These are phyloP conservation scores for Euclidium syriacum DNA, from an alignment of 345 rosid genomes.

Conservation along the genomic window DNA sequence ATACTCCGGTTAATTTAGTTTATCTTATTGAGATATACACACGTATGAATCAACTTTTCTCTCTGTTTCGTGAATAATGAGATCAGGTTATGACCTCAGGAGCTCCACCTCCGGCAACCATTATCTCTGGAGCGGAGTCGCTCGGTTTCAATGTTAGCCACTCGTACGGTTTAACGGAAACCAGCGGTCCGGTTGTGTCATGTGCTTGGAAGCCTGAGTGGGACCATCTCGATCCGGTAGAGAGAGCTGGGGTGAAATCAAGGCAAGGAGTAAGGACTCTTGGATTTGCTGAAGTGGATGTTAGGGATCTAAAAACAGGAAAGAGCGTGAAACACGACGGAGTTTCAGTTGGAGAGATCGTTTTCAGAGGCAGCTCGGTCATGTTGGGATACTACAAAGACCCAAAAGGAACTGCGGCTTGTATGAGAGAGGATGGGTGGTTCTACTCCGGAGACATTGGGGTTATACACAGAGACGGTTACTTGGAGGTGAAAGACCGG, in stretches of 20 bases:
- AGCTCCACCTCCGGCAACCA: constrained; percentile 48
- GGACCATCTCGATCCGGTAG: constrained; percentile 35
- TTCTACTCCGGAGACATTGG: constrained; percentile 54
- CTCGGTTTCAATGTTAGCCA: constrained; percentile 52
- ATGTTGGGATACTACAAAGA: constrained; percentile 67
- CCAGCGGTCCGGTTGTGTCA: constrained; percentile 46
- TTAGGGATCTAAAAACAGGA: constrained; percentile 37
- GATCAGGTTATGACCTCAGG: constrained; percentile 46
- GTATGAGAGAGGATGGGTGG: constrained; percentile 52
- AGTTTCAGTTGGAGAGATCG: constrained; percentile 46
- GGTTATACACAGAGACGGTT: constrained; percentile 55
- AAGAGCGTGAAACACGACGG: constrained; percentile 49
- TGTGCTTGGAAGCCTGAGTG: constrained; percentile 56
- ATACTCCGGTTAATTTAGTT: not conserved
- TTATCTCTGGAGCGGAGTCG: constrained; percentile 40
- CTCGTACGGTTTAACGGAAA: constrained; percentile 60
- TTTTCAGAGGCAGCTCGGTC: constrained; percentile 43
- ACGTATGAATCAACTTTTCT: not conserved
- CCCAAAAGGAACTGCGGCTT: constrained; percentile 36
- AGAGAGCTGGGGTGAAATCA: constrained; percentile 44
- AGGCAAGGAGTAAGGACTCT: constrained; percentile 48
- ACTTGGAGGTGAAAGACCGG: constrained; percentile 56
- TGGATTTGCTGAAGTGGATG: constrained; percentile 41
- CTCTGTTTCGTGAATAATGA: not conserved
- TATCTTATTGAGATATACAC: not conserved